Base-by-base conservation (phyloP, 805 yeast genomes). In the Saturnispora halmiae region DNA sequence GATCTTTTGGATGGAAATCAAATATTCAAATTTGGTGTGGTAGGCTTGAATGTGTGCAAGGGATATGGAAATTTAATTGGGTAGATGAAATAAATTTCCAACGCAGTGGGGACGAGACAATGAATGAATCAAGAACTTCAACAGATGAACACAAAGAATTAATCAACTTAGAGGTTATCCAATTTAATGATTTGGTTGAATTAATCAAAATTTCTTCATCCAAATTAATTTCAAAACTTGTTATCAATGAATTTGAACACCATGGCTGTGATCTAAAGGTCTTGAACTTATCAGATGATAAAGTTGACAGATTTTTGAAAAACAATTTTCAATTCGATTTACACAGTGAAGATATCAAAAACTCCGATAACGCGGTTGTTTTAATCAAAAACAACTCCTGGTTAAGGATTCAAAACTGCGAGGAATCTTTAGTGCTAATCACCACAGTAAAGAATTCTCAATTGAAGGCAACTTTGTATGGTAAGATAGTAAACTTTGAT, bases 1-100 rank as follows among this genome's bases (percentile, higher is more conserved):
- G 68, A 21, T 58, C 45, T 4, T 51, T 59, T 29, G 65, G 65
- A 10, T 56, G 53, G 36, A 55, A 62, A 19, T 60, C 65, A 4
- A 59, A 53, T 21, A 58, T 66, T 7, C 61, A 60, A 41, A 70
- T 77, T 73, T 73, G 73, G 73, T 75, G 73, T 16, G 67, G 77
- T 6, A 58, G 73, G 33, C 65, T 74, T 36, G 66, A 62, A 46
- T 65, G 74, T 3, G 55, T 66, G 11, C 61, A 67, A 38, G 78
- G 78, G 5, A 73, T 69, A 40, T 75, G 81, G 79, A 60, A 63
- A 20, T 55, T 75, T n/a, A 67, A 67, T 39, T 74, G 78, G 79
- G 59, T 63, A 14, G 69, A 67, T 36, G 53, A 59, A 13, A 45
- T 55, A 5, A 24, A 46, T 19, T n/a, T 50, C 4, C 36, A 38